Evolutionary conservation across 2,329 filamentous ascomycete species (phyloP).

Genomic region (Ophiostoma sp.): DNA sequence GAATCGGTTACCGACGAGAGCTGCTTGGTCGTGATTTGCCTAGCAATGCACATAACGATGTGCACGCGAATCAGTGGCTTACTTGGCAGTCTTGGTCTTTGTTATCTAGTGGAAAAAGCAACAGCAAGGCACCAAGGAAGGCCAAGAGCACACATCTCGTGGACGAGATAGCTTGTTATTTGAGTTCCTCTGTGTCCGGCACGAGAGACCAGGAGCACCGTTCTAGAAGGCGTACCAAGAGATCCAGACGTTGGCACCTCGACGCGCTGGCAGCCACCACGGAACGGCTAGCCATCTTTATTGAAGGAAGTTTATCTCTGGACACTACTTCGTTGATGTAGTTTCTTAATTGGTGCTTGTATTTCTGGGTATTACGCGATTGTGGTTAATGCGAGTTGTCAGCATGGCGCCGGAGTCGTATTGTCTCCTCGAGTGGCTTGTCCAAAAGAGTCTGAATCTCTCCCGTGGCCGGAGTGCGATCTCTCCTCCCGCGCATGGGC

Average conservation of each 20-base stretch:
- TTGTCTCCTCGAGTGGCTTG: neutral
- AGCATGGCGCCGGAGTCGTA: no score
- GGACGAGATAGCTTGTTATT: neutral
- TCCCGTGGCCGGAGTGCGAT: neutral
- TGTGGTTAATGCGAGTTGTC: no score
- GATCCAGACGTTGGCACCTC: neutral
- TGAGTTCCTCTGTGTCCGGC: neutral
- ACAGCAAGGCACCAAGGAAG: neutral
- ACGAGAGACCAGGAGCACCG: neutral
- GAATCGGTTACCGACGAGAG: no score
- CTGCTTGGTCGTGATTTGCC: neutral
- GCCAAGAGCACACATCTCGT: neutral
- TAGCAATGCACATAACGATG: neutral
- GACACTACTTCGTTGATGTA: neutral
- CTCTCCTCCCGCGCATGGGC: neutral
- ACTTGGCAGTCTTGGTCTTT: slow-evolving; percentile 8
- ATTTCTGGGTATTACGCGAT: no score
- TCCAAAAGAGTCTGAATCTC: neutral
- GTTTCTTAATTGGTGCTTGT: no score
- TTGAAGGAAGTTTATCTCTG: neutral
- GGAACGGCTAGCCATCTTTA: no score
- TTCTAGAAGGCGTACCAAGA: slow-evolving; percentile 1
- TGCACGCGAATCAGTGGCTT: neutral
- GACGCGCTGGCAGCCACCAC: neutral
- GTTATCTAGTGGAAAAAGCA: slow-evolving; percentile 4